Evolutionary conservation across 352 stramenopile genomes (phyloP).

Genomic region (Blastocystis sp.): DNA sequence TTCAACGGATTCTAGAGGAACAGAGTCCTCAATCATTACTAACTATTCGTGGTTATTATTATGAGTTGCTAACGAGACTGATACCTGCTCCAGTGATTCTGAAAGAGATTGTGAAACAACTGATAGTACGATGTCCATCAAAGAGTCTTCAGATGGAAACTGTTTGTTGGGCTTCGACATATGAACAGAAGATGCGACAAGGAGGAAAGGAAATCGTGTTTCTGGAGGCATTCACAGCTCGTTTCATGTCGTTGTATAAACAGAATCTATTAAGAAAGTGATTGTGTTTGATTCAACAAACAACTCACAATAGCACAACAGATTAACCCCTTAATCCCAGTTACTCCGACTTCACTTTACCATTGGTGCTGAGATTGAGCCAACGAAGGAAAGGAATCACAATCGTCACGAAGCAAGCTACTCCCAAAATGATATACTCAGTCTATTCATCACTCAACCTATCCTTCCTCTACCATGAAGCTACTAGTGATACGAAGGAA

Average conservation of each 20-base stretch:
- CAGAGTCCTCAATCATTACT: constrained; percentile 86
- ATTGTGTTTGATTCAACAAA: no score
- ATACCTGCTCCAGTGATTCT: constrained; percentile 94
- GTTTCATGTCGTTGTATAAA: constrained; percentile 98
- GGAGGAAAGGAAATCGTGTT: constrained; percentile 97
- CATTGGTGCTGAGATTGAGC: background rate
- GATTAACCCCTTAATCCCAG: no score
- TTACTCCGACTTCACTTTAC: background rate
- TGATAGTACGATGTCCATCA: constrained; percentile 71
- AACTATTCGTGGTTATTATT: constrained; percentile 86
- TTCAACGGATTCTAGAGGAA: constrained; percentile 84
- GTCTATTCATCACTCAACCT: background rate
- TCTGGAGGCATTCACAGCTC: constrained; percentile 95
- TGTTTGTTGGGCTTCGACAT: constrained; percentile 78
- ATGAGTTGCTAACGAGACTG: constrained; percentile 94
- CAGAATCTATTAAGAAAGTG: constrained; percentile 84
- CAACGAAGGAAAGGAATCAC: background rate
- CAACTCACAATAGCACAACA: no score
- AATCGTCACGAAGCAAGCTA: background rate
- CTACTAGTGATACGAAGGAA: background rate
- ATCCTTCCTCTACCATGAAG: background rate
- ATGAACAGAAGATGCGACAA: constrained; percentile 86
- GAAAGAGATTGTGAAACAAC: constrained; percentile 77
- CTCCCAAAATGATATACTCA: background rate
- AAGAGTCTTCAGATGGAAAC: constrained; percentile 90